phyloP scores from a whole-genome alignment of 2,329 filamentous ascomycete genomes.

The Escovopsis weberi region DNA sequence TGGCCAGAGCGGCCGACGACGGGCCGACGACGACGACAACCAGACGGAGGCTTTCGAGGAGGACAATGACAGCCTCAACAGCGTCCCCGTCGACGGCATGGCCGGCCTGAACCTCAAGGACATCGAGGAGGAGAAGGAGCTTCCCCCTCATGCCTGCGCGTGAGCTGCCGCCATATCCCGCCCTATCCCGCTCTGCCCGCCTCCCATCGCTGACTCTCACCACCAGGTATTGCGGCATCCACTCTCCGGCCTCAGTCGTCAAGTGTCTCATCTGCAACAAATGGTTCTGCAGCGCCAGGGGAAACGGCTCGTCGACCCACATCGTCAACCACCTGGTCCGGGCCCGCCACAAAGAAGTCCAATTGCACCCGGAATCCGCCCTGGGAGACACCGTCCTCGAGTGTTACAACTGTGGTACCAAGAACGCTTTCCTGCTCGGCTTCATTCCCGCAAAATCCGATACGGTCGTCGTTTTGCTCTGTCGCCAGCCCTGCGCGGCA shows the following conservation, averaged over 20 bases:
- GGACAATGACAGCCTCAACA: conserved; percentile 62
- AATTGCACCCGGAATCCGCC: conserved; percentile 83
- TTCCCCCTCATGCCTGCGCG: conserved; percentile 92
- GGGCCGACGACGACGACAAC: conserved; percentile 80
- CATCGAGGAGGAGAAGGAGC: conserved; percentile 70
- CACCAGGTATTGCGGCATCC: conserved; percentile 83
- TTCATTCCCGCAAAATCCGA: conserved; percentile 99
- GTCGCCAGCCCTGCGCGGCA: conserved; percentile 88
- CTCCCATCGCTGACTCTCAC: conserved; percentile 12
- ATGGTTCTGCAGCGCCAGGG: conserved; percentile 97
- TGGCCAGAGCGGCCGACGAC: conserved; percentile 46
- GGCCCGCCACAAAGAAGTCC: conserved; percentile 95
- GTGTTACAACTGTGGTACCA: conserved; percentile 99
- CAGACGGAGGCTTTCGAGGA: conserved; percentile 72
- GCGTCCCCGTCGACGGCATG: conserved; percentile 63
- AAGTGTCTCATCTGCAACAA: conserved; percentile 94
- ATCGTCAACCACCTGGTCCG: conserved; percentile 97
- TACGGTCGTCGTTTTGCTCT: conserved; percentile 91
- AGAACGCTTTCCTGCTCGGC: conserved; percentile 93
- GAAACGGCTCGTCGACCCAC: conserved; percentile 91
- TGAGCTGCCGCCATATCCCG: conserved; percentile 33
- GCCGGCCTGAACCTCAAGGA: conserved; percentile 45
- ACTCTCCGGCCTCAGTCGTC: conserved; percentile 87
- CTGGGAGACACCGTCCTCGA: conserved; percentile 93
- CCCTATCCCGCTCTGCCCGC: conserved; percentile 1